These are phyloP conservation scores for Boletus rubropictus DNA, from an alignment of 768 basidiomycete species.

Conservation along the genomic window DNA sequence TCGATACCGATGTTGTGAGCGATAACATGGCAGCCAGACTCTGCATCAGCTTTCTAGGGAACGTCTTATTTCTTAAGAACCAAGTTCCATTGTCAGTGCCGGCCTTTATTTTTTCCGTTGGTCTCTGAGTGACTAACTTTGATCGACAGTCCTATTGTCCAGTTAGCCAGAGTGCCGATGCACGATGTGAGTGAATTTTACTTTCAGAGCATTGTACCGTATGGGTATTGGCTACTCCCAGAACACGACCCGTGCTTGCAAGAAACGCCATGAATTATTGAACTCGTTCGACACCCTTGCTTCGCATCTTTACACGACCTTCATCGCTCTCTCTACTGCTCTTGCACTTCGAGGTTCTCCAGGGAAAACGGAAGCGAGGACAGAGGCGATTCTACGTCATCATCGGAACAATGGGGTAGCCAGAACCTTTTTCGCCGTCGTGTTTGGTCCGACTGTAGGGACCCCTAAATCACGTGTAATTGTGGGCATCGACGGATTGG, in stretches of 20 bases:
- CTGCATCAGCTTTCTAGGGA: conserved; percentile 56
- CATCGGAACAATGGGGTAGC: conserved; percentile 7
- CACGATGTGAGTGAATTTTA: conserved; percentile 34
- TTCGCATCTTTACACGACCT: conserved; percentile 72
- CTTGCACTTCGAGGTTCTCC: conserved; percentile 37
- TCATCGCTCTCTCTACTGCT: conserved; percentile 65
- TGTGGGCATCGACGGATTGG: conserved; percentile 59
- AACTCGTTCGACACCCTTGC: conserved; percentile 63
- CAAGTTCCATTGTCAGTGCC: conserved; percentile 70
- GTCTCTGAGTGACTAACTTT: background rate
- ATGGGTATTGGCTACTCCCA: conserved; percentile 14
- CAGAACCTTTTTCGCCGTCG: conserved; percentile 53
- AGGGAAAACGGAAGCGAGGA: background rate
- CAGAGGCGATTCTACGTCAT: background rate
- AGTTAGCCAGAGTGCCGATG: conserved; percentile 51
- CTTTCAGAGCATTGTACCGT: background rate
- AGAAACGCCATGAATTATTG: conserved; percentile 57
- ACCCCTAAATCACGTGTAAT: conserved; percentile 58
- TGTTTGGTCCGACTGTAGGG: conserved; percentile 60
- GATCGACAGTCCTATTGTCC: conserved; percentile 54
- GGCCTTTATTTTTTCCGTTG: background rate
- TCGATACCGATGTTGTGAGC: conserved; percentile 50
- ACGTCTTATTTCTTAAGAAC: conserved; percentile 71
- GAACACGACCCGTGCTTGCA: conserved; percentile 45
- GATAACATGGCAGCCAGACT: conserved; percentile 60